Percentiles rank a stretch among this genome's conserved stretches.
These are phyloP conservation scores for Pleurotus platypus DNA, from an alignment of 768 basidiomycete species.

Conservation along the genomic window DNA sequence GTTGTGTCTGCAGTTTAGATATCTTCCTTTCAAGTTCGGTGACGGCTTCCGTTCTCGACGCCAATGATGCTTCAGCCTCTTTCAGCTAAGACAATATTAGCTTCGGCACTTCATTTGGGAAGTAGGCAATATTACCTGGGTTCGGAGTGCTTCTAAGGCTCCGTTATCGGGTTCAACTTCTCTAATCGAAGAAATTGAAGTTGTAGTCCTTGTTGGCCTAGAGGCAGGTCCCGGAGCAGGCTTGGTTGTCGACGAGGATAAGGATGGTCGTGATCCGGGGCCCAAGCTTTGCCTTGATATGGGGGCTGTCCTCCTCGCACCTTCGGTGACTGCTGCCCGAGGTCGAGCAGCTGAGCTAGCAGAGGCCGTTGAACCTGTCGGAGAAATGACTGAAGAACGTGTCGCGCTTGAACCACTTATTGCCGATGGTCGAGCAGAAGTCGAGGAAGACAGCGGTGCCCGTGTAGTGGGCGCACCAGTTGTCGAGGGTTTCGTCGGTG, in stretches of 20 bases:
- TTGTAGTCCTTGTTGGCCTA: conserved; percentile 42
- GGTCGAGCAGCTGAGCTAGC: conserved; percentile 42
- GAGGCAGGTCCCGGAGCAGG: conserved; percentile 28
- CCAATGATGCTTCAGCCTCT: conserved; percentile 50
- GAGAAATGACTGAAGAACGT: conserved; percentile 54
- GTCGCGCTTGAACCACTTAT: conserved; percentile 18
- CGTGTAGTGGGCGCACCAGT: conserved; percentile 27
- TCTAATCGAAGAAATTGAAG: conserved; percentile 72
- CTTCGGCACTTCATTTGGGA: neutral
- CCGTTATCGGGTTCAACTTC: conserved; percentile 66
- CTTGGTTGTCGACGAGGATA: conserved; percentile 26
- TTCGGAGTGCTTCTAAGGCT: conserved; percentile 52
- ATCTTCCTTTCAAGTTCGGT: conserved; percentile 52
- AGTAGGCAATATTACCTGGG: conserved; percentile 38
- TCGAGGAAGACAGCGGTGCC: conserved; percentile 36
- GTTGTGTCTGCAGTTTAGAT: conserved; percentile 42
- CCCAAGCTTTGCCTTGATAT: conserved; percentile 34
- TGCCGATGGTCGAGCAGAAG: conserved; percentile 26
- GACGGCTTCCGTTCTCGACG: conserved; percentile 47
- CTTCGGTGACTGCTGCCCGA: conserved; percentile 67
- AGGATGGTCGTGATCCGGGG: neutral
- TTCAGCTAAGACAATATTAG: conserved; percentile 43
- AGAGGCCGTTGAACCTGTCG: conserved; percentile 45
- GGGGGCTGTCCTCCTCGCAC: conserved; percentile 46
- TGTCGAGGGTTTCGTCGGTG: conserved; percentile 30